Conservation (phyloP, 2,329 filamentous ascomycete genomes). For the Tolypocladium amazonense region DNA sequence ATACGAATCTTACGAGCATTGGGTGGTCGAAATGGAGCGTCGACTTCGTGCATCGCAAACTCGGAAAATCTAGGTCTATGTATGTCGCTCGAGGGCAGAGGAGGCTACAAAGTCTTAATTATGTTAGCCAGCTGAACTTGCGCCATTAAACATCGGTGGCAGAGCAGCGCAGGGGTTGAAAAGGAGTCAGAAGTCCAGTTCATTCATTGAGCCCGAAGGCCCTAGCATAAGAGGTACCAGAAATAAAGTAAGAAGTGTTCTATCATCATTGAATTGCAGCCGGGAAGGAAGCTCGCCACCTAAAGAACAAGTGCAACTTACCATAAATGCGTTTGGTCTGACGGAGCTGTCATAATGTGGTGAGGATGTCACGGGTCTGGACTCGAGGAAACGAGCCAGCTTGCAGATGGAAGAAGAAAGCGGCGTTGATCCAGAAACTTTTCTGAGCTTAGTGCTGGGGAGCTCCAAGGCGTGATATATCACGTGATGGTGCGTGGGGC, state of each 20-base stretch:
- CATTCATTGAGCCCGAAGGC: slow-evolving; percentile 62
- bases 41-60: not conserved
- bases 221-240: slow-evolving; percentile 99
- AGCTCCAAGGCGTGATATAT: not conserved
- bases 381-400: not conserved
- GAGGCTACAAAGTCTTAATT: slow-evolving; percentile 2
- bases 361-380: not conserved
- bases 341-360: not conserved
- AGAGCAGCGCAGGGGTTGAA: slow-evolving; percentile 2
- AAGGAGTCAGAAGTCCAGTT: slow-evolving; percentile 68
- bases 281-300: not conserved
- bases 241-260: slow-evolving; percentile 51
- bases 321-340: slow-evolving; percentile 8
- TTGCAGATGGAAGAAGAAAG: not conserved
- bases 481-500: not conserved
- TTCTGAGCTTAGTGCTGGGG: not conserved
- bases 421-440: not conserved
- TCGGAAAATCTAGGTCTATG: not conserved
- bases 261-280: slow-evolving; percentile 56
- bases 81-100: not conserved
- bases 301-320: slow-evolving; percentile 19
- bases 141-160: not conserved
- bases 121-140: slow-evolving; percentile 1
- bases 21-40: not conserved
- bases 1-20: not conserved